Percentiles rank a stretch among this genome's conserved stretches.
phyloP scores from a whole-genome alignment of 2,329 filamentous ascomycete species.

The Microsporum audouinii region DNA sequence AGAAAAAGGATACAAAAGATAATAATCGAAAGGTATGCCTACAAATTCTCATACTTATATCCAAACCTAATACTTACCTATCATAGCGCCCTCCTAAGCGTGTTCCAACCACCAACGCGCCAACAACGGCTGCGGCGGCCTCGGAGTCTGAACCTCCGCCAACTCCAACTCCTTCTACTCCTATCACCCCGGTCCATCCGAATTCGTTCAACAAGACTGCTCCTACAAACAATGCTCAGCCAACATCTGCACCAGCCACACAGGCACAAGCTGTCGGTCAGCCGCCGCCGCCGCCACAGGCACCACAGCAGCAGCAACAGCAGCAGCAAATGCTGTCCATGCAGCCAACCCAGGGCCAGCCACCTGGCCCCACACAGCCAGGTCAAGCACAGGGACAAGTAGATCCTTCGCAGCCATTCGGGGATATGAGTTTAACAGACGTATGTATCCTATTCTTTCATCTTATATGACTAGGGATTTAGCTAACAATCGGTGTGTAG shows the following conservation, averaged over 20 bases:
- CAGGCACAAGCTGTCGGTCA: constrained; percentile 18
- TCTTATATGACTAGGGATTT: neutral
- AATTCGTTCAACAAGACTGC: constrained; percentile 34
- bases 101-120: constrained; percentile 26
- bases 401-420: constrained; percentile 16
- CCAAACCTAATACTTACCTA: constrained; percentile 15
- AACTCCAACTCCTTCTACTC: constrained; percentile 40
- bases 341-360: constrained; percentile 10
- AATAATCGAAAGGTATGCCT: constrained; percentile 38
- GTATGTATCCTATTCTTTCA: neutral
- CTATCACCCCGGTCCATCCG: constrained; percentile 38
- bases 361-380: constrained; percentile 18
- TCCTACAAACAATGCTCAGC: constrained; percentile 22
- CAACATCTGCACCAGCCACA: constrained; percentile 17
- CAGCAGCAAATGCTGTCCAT: constrained; percentile 15
- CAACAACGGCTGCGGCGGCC: constrained; percentile 33
- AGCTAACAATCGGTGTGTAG: constrained; percentile 15
- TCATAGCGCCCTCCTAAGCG: constrained; percentile 36
- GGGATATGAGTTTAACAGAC: constrained; percentile 6
- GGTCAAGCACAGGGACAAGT: constrained; percentile 16
- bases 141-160: constrained; percentile 38
- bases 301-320: constrained; percentile 17
- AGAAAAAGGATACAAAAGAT: constrained; percentile 48
- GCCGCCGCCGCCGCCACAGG: constrained; percentile 12
- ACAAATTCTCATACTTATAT: constrained; percentile 4